Evolutionary conservation across 805 yeast species (phyloP).

Genomic region (Pichia rugopelliculosa): DNA sequence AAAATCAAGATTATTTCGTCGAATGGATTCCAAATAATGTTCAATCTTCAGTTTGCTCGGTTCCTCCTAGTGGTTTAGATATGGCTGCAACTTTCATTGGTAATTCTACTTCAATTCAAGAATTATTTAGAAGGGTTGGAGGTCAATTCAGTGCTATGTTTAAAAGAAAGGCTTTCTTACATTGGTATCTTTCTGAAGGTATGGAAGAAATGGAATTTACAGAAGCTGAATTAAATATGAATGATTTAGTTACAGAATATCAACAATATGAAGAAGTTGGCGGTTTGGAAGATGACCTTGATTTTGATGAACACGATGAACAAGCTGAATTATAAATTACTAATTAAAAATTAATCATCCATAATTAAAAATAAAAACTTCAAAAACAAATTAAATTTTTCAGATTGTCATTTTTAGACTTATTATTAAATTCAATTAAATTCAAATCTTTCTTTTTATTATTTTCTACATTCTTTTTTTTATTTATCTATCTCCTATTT

Average conservation of each 20-base stretch:
- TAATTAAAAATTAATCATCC: background rate
- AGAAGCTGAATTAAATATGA: slow-evolving; percentile 90
- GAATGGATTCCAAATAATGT: slow-evolving; percentile 97
- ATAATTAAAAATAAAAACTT: background rate
- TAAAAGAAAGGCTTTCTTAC: slow-evolving; percentile 89
- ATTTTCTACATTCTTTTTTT: slow-evolving; percentile 2
- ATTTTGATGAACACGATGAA: slow-evolving; percentile 32
- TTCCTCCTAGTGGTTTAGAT: slow-evolving; percentile 77
- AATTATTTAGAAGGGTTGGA: slow-evolving; percentile 81
- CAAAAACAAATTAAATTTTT: background rate
- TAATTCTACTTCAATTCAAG: slow-evolving; percentile 89
- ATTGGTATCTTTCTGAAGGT: slow-evolving; percentile 94
- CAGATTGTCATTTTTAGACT: background rate
- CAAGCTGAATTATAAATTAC: slow-evolving; percentile 4
- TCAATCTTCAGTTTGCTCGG: slow-evolving; percentile 88
- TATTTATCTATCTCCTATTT: background rate
- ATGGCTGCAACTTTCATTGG: slow-evolving; percentile 92
- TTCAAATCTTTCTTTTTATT: background rate
- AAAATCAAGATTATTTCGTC: slow-evolving; percentile 76
- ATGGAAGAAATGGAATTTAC: slow-evolving; percentile 94
- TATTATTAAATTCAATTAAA: no score
- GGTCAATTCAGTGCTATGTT: slow-evolving; percentile 90
- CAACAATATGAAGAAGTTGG: slow-evolving; percentile 85
- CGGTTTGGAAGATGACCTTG: slow-evolving; percentile 71
- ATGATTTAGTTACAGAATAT: slow-evolving; percentile 80